Percentiles rank a stretch among this genome's conserved stretches.
Evolutionary conservation across 2,329 filamentous ascomycete genomes (phyloP).

Genomic region (Colletotrichum phormii): DNA sequence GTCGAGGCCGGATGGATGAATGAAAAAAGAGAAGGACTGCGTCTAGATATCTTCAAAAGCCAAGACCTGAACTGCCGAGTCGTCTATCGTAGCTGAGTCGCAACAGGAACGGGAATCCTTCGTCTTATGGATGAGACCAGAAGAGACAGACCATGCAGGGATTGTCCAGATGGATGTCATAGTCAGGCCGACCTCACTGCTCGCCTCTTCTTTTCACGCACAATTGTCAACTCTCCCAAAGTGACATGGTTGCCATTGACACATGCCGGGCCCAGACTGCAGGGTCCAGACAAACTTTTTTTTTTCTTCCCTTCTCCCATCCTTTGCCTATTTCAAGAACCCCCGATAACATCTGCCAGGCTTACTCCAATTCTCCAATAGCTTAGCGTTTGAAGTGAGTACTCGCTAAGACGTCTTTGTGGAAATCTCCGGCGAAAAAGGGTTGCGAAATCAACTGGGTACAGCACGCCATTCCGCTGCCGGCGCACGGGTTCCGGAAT

Average conservation of each 20-base stretch:
- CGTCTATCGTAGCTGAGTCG: not conserved
- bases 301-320: not conserved
- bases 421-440: conserved; percentile 11
- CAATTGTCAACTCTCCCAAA: not conserved
- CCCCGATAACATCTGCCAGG: not conserved
- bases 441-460: conserved; percentile 32
- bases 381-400: not conserved
- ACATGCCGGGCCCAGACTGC: conserved; percentile 8
- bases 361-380: not conserved
- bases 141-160: not conserved
- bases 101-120: conserved; percentile 14
- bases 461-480: conserved; percentile 35
- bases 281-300: conserved; percentile 32
- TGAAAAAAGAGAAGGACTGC: not conserved
- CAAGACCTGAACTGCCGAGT: not conserved
- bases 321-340: not conserved
- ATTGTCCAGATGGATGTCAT: conserved; percentile 1
- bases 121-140: conserved; percentile 24
- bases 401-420: not conserved
- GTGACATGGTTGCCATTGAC: not conserved
- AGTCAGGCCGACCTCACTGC: not conserved
- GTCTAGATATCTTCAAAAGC: not conserved
- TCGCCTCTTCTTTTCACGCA: not conserved
- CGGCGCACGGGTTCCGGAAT: conserved; percentile 19
- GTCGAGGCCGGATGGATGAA: not conserved